Evolutionary conservation across 768 basidiomycete genomes (phyloP), one percentile per base, ranked within the genome.

Genomic region (Guyanaporus albipodus): DNA sequence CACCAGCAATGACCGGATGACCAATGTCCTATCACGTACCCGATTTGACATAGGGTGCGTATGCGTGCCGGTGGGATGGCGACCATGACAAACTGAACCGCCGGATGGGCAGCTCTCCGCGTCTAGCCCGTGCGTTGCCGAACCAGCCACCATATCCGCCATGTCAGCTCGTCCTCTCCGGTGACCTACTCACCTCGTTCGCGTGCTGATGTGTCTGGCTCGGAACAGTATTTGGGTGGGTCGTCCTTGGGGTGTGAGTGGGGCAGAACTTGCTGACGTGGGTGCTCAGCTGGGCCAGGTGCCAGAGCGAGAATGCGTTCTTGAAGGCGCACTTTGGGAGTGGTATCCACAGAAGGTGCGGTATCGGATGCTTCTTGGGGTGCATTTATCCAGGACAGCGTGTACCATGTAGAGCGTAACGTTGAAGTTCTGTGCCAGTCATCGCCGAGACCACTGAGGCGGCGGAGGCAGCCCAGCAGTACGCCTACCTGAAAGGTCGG

Each of bases 71-170:
- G 32, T 17, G 32, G 9, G 11, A 29, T 29, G 12, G 10, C 28
- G 15, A 10, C 12, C 11, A 29, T 29, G 6, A 19, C n/a, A 31
- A 24, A 17, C 44, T 62, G 18, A 59, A 12, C 19, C n/a, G 9
- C 24, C 22, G 18, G 9, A n/a, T 15, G 15, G n/a, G 21, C 41
- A 63, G 62, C 26, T 61, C n/a, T 56, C 64, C 6, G 62, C 53
- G 2, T 66, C 62, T 23, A 50, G 61, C 14, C 62, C 62, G 4
- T 66, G 64, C 38, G 22, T 64, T 17, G 62, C 64, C 17, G 64
- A 67, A 33, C 31, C 50, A 18, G 50, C 19, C 14, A 60, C 62
- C 18, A 8, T 53, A 5, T 48, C 64, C 9, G 57, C 62, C 8
- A 28, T 31, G 31, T 19, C 43, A 9, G 11, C 17, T 64, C 12